A percentile compares a stretch with the other conserved stretches of the same genome.
Evolutionary conservation across 495 filamentous ascomycete species (phyloP).

Genomic region (Monascus purpureus): DNA sequence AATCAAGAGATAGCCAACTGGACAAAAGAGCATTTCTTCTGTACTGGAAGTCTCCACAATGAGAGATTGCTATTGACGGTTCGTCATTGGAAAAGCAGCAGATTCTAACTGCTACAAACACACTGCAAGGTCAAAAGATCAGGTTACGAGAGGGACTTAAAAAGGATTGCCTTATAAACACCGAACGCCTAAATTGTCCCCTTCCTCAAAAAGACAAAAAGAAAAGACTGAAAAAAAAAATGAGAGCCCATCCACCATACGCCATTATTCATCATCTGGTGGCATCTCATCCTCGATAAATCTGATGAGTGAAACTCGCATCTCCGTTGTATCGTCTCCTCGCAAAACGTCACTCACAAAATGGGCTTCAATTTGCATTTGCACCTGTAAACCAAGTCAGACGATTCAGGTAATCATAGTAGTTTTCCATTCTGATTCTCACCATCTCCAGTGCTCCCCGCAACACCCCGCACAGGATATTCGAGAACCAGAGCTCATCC

Average conservation of each 20-base stretch:
- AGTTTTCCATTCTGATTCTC: constrained; percentile 8
- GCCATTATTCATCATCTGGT: constrained; percentile 87
- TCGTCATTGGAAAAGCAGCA: no score
- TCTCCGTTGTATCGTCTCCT: constrained; percentile 92
- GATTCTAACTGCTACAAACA: no score
- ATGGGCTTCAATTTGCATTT: constrained; percentile 97
- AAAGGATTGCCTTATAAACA: constrained; percentile 4
- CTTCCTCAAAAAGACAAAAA: no score
- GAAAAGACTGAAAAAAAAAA: no score
- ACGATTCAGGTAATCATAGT: constrained; percentile 7
- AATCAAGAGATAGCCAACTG: no score
- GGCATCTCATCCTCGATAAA: constrained; percentile 98
- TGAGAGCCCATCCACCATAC: no score
- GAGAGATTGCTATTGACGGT: no score
- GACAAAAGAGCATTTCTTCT: no score
- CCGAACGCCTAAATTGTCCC: constrained; percentile 9
- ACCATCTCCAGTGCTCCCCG: constrained; percentile 93
- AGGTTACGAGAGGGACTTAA: no score
- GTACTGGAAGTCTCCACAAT: no score
- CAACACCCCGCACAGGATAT: constrained; percentile 88
- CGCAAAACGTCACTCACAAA: constrained; percentile 91
- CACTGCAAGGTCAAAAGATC: not conserved
- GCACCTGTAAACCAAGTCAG: constrained; percentile 44
- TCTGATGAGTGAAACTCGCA: constrained; percentile 82
- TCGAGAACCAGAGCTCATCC: constrained; percentile 96